Conservation (phyloP, 2,329 filamentous ascomycete genomes). For the Orbilia oligospora region DNA sequence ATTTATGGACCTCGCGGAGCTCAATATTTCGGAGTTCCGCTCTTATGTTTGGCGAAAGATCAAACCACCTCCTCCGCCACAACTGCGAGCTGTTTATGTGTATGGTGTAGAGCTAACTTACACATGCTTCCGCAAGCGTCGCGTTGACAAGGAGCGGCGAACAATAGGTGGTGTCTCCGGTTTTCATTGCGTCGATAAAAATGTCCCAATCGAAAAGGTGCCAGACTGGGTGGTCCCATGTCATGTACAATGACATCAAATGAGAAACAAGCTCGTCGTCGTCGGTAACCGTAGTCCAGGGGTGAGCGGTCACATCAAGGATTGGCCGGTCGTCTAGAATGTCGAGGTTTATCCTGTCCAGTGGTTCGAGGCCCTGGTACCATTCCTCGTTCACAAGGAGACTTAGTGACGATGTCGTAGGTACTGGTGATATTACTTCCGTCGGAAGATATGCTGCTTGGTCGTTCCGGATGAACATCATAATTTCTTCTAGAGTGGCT, state of each 20-base stretch:
- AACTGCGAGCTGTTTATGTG: slow-evolving; percentile 18
- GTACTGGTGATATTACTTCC: slow-evolving; percentile 45
- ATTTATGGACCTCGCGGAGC: neutral
- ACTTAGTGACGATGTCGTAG: slow-evolving; percentile 38
- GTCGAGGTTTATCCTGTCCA: slow-evolving; percentile 17
- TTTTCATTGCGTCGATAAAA: slow-evolving; percentile 56
- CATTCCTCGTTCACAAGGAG: slow-evolving; percentile 54
- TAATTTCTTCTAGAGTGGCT: slow-evolving; percentile 47
- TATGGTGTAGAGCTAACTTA: slow-evolving; percentile 51
- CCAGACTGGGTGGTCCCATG: slow-evolving; percentile 57
- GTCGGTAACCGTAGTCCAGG: slow-evolving; percentile 50
- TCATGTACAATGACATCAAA: slow-evolving; percentile 55
- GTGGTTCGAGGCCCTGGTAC: neutral
- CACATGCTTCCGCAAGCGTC: slow-evolving; percentile 59
- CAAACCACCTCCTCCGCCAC: neutral
- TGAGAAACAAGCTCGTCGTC: slow-evolving; percentile 54
- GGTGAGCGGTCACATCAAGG: slow-evolving; percentile 34
- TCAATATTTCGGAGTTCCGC: neutral
- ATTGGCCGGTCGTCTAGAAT: slow-evolving; percentile 43
- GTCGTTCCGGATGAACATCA: slow-evolving; percentile 52
- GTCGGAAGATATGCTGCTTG: slow-evolving; percentile 32
- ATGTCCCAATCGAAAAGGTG: slow-evolving; percentile 57
- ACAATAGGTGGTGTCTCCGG: slow-evolving; percentile 45
- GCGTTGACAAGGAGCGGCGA: slow-evolving; percentile 57
- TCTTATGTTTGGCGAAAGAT: neutral